A percentile compares a stretch with the other conserved stretches of the same genome.
Evolutionary conservation across 176 grass and related monocot species (phyloP).

Genomic region (Melocanna baccifera): DNA sequence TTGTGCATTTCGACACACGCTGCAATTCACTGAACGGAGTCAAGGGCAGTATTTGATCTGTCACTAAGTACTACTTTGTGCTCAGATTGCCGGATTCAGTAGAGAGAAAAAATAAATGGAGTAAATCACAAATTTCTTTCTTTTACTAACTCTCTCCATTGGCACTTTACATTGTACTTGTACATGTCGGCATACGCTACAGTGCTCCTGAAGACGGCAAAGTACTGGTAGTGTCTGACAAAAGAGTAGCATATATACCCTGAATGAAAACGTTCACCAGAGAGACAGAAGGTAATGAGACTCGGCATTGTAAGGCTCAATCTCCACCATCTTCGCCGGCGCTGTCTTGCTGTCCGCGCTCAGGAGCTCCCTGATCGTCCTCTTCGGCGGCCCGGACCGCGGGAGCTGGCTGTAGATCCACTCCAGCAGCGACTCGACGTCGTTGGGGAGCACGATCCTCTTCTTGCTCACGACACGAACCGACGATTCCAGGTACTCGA

Average conservation of each 20-base stretch:
- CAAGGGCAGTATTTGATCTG: too few relatives aligned
- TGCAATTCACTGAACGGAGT: not conserved
- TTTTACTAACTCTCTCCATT: not conserved
- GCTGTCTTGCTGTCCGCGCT: constrained; percentile 7
- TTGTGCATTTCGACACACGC: not conserved
- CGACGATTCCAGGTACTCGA: constrained; percentile 71
- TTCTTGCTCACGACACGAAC: constrained; percentile 50
- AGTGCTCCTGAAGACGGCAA: not conserved
- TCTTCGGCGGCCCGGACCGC: constrained; percentile 39
- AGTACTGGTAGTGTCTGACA: not conserved
- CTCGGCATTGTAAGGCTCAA: constrained; percentile 67
- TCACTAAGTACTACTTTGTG: too few relatives aligned
- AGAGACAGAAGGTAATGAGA: constrained; percentile 71
- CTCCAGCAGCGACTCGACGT: constrained; percentile 81
- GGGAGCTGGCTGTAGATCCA: constrained; percentile 95
- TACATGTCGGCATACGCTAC: not conserved
- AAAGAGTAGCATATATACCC: not conserved
- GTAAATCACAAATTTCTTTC: not conserved
- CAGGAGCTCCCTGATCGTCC: constrained; percentile 71
- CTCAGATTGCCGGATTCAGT: not conserved
- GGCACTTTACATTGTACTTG: not conserved
- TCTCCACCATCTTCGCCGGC: constrained; percentile 53
- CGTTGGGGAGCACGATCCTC: constrained; percentile 56
- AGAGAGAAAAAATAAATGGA: not conserved
- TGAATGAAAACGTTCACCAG: not conserved